phyloP scores from a whole-genome alignment of 805 yeast genomes.

The Candida nonsorbophila region DNA sequence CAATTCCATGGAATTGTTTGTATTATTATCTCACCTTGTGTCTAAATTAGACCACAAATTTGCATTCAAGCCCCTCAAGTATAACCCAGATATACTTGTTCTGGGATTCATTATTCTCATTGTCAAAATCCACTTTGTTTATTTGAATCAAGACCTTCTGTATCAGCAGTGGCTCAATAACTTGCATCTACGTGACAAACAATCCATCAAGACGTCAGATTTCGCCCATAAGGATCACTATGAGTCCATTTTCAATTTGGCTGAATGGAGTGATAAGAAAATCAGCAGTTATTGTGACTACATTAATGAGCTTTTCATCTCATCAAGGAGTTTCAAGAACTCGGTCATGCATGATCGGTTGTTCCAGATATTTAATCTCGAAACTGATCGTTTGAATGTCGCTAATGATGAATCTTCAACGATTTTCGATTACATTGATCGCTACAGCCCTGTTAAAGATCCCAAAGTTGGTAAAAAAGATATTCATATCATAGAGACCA shows the following conservation, averaged over 20 bases:
- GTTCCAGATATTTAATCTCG: conserved; percentile 24
- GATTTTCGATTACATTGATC: too few species aligned
- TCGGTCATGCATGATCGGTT: conserved; percentile 25
- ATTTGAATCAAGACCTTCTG: conserved; percentile 12
- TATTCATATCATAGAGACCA: too few species aligned
- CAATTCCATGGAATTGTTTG: conserved; percentile 44
- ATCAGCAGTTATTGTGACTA: conserved; percentile 46
- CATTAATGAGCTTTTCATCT: conserved; percentile 34
- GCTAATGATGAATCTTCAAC: too few species aligned
- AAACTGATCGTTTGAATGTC: too few species aligned
- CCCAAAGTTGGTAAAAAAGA: too few species aligned
- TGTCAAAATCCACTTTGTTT: conserved; percentile 25
- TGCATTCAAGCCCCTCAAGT: not conserved
- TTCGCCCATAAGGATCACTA: conserved; percentile 5
- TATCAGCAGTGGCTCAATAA: conserved; percentile 11
- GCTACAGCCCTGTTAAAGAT: too few species aligned
- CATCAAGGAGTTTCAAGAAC: conserved; percentile 11
- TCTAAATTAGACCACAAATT: conserved; percentile 6
- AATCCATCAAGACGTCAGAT: conserved; percentile 5
- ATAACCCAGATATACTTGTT: conserved; percentile 34
- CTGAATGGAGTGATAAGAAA: conserved; percentile 44
- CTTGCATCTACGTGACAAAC: conserved; percentile 2
- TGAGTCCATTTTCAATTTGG: conserved; percentile 19
- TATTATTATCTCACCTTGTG: conserved; percentile 19
- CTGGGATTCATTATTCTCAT: conserved; percentile 25